These are phyloP conservation scores for Pichia deserticola DNA, from an alignment of 805 yeast genomes.

Conservation along the genomic window DNA sequence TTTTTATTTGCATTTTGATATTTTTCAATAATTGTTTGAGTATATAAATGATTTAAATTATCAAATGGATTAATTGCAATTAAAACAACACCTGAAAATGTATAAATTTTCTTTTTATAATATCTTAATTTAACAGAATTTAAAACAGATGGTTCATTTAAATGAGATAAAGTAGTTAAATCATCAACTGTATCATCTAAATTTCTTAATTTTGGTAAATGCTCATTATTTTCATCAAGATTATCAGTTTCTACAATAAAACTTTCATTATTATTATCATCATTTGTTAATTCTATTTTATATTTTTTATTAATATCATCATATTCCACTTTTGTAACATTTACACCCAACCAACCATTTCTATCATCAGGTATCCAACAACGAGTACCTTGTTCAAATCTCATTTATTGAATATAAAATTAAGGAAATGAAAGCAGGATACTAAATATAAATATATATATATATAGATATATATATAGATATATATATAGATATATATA, in stretches of 20 bases:
- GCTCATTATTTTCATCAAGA: conserved; percentile 44
- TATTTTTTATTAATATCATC: conserved; percentile 31
- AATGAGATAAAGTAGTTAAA: conserved; percentile 80
- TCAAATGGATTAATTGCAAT: conserved; percentile 96
- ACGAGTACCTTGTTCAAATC: conserved; percentile 27
- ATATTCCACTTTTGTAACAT: conserved; percentile 35
- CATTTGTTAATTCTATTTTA: conserved; percentile 47
- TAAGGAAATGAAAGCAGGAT: too few species aligned
- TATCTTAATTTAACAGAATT: conserved; percentile 91
- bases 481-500: too few species aligned
- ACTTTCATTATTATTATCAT: conserved; percentile 34
- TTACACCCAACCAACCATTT: conserved; percentile 71
- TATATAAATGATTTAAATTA: conserved; percentile 77
- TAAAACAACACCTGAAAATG: conserved; percentile 93
- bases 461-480: too few species aligned
- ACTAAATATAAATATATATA: too few species aligned
- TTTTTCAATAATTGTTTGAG: conserved; percentile 85
- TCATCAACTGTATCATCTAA: conserved; percentile 96
- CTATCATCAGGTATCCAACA: conserved; percentile 76
- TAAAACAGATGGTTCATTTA: conserved; percentile 93
- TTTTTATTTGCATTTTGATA: conserved; percentile 89
- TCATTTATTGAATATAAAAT: background rate
- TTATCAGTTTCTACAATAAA: conserved; percentile 39
- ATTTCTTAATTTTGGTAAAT: conserved; percentile 76
- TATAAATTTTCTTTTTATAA: conserved; percentile 80